Conservation (phyloP, 306 rosid genomes). For the Morella rubra region DNA sequence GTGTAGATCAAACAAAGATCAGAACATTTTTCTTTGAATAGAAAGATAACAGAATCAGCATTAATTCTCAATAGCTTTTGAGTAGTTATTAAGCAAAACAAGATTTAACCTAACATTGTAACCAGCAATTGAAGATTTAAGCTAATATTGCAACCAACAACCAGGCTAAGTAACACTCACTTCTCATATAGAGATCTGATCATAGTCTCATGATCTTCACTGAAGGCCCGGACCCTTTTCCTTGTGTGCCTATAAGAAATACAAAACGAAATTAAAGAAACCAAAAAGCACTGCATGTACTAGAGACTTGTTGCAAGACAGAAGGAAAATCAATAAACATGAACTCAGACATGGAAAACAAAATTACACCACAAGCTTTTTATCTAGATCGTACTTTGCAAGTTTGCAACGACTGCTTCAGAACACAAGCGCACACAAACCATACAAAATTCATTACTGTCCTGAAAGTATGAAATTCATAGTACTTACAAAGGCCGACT, state of each 20-base stretch:
- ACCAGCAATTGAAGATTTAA: slow-evolving; percentile 26
- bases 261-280: slow-evolving; percentile 11
- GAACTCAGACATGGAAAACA: not conserved
- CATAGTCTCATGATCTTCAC: slow-evolving; percentile 68
- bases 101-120: not conserved
- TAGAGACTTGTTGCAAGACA: slow-evolving; percentile 1
- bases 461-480: slow-evolving; percentile 23
- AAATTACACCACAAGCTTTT: not conserved
- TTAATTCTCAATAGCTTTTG: not conserved
- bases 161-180: slow-evolving; percentile 57
- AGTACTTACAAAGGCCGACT: slow-evolving; percentile 54
- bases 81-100: slow-evolving; percentile 13
- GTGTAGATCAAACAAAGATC: slow-evolving; percentile 9
- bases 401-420: not conserved
- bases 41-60: not conserved
- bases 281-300: slow-evolving; percentile 3
- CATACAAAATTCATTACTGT: not conserved
- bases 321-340: slow-evolving; percentile 7
- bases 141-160: slow-evolving; percentile 17
- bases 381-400: not conserved
- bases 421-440: not conserved
- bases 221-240: slow-evolving; percentile 65
- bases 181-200: slow-evolving; percentile 73
- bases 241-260: slow-evolving; percentile 51
- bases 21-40: not conserved